Evolutionary conservation across 1,139 yeast species (phyloP).

Genomic region (Schwanniomyces etchellsii): DNA sequence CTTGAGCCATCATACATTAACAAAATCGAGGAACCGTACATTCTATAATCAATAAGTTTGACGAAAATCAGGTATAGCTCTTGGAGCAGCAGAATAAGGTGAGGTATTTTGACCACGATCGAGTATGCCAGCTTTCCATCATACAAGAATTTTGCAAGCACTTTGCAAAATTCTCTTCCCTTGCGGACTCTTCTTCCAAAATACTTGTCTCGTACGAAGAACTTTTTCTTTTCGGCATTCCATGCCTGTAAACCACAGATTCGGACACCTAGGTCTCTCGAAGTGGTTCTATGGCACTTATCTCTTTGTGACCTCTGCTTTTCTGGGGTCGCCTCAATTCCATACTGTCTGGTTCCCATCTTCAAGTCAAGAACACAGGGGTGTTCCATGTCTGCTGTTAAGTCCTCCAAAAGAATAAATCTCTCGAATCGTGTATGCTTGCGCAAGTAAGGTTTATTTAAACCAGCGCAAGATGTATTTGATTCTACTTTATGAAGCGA

Average conservation of each 20-base stretch:
- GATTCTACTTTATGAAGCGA: conserved; percentile 1
- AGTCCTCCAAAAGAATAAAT: conserved; percentile 85
- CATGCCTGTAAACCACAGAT: conserved; percentile 94
- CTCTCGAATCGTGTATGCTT: conserved; percentile 61
- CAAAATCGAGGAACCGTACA: conserved; percentile 86
- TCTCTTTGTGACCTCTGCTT: conserved; percentile 77
- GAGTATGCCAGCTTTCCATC: conserved; percentile 61
- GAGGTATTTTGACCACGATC: conserved; percentile 64
- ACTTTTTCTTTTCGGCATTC: conserved; percentile 42
- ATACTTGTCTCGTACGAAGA: conserved; percentile 78
- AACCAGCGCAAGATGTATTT: not conserved
- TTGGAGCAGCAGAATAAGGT: conserved; percentile 52
- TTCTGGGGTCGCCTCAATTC: conserved; percentile 75
- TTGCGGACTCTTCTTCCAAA: conserved; percentile 74
- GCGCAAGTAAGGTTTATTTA: conserved; percentile 14
- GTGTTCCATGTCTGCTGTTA: conserved; percentile 71
- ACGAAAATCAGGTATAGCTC: conserved; percentile 52
- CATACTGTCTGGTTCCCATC: conserved; percentile 98
- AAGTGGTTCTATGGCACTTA: conserved; percentile 80
- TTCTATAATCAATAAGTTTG: conserved; percentile 68
- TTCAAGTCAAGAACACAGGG: conserved; percentile 94
- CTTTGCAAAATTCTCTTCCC: conserved; percentile 74
- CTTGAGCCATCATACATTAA: conserved; percentile 76
- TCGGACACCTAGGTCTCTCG: conserved; percentile 79
- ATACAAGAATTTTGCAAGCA: conserved; percentile 71